Evolutionary conservation across 495 filamentous ascomycete species (phyloP).

Genomic region (Aspergillus bridgeri): DNA sequence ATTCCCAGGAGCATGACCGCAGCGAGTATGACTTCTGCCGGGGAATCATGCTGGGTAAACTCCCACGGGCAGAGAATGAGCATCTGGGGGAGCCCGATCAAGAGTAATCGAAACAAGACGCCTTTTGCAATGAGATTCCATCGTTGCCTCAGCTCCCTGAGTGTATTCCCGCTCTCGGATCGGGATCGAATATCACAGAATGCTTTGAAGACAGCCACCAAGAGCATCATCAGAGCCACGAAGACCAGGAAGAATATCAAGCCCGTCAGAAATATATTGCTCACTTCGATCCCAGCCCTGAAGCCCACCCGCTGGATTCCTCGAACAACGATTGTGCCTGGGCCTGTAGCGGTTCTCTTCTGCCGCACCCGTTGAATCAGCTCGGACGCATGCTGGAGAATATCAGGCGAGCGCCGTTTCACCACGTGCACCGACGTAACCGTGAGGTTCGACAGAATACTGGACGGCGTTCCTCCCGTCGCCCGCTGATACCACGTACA

Average conservation of each 20-base stretch:
- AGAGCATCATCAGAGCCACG: constrained; percentile 62
- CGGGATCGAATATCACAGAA: constrained; percentile 66
- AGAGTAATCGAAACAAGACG: constrained; percentile 81
- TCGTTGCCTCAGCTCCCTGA: constrained; percentile 78
- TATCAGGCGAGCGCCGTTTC: constrained; percentile 17
- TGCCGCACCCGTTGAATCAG: constrained; percentile 43
- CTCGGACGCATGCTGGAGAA: neutral
- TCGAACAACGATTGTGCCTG: constrained; percentile 56
- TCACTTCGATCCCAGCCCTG: constrained; percentile 74
- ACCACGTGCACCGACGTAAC: constrained; percentile 51
- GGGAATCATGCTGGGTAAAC: constrained; percentile 78
- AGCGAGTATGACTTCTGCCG: constrained; percentile 84
- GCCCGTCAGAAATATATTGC: constrained; percentile 92
- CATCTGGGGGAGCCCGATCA: constrained; percentile 93
- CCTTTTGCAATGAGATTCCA: constrained; percentile 84
- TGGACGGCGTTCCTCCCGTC: constrained; percentile 83
- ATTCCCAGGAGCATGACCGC: constrained; percentile 84
- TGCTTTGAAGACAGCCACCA: constrained; percentile 72
- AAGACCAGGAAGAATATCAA: constrained; percentile 85
- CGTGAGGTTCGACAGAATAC: constrained; percentile 65
- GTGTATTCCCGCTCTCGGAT: constrained; percentile 62
- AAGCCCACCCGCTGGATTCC: constrained; percentile 92
- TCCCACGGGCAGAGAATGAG: constrained; percentile 91
- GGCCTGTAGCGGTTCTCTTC: constrained; percentile 41
- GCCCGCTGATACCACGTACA: constrained; percentile 94